Base-by-base conservation (phyloP, 1,284 basidiomycete genomes). In the Rhodotorula sp. region DNA sequence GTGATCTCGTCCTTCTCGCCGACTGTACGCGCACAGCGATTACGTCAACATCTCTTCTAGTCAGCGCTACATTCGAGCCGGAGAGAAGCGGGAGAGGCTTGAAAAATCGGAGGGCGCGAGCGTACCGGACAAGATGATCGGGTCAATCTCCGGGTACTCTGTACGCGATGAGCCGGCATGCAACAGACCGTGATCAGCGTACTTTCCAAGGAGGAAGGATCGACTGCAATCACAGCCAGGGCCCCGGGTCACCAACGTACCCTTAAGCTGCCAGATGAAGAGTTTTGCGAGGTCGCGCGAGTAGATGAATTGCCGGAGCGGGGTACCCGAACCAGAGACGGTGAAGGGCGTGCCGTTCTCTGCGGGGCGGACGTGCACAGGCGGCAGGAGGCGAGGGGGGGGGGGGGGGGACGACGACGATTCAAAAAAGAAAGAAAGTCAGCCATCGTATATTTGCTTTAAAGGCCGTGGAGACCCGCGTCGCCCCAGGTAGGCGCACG, bases 241-340 rank as follows among this genome's bases (percentile, higher is more conserved):
- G n/a, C n/a, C n/a, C n/a, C n/a, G n/a, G n/a, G n/a, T n/a, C n/a
- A n/a, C n/a, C n/a, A n/a, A n/a, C 64, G 58, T 45, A 60, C 64
- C 66, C 58, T 69, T 71, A 45, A 95, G 83, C 83, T 89, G 87
- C 93, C 93, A 95, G 77, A 95, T 89, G 84, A 95, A 93, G 64
- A 94, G 84, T 81, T 91, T 94, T 63, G 92, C 93, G 63, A 95
- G 87, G 81, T 95, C 93, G 64, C 86, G 84, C n/a, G 93, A 94
- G 82, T 91, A 95, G 80, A 95, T 93, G 81, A 95, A 95, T 80
- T 95, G 93, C 45, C 93, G 87, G 48, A 95, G 84, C 8, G 93
- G 93, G 76, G 89, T 91, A 51, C 93, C 92, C 0, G 90, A 89
- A 10, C 92, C 93, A 65, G 86, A 82, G n/a, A 94, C 89, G 62